Percentiles rank a stretch among this genome's conserved stretches.
Evolutionary conservation across 305 asterid species (phyloP).

Genomic region (Salvia sclarea): DNA sequence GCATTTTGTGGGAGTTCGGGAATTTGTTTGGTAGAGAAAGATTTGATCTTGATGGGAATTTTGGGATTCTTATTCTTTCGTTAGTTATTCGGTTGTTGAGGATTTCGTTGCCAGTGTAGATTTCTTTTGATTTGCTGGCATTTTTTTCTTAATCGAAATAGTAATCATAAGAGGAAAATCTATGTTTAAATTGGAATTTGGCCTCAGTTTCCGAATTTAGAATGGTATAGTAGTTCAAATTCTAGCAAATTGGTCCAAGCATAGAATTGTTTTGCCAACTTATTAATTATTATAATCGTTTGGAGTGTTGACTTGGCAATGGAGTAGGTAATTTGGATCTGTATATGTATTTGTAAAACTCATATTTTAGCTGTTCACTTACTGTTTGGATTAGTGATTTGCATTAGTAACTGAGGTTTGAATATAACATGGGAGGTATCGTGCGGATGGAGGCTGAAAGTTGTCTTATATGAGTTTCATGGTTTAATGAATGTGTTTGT

Average conservation of each 20-base stretch:
- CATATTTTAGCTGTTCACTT: neutral
- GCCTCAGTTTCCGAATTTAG: constrained; percentile 7
- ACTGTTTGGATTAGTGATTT: neutral
- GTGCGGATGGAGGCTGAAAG: too few relatives aligned
- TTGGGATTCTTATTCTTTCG: constrained; percentile 8
- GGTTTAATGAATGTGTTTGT: neutral
- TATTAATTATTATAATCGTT: constrained; percentile 9
- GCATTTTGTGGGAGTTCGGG: constrained; percentile 14
- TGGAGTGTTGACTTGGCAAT: constrained; percentile 21
- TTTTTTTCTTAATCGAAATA: constrained; percentile 1
- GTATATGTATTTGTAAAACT: neutral
- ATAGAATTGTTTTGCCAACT: constrained; percentile 3
- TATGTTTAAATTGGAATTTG: constrained; percentile 1
- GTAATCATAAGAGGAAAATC: neutral
- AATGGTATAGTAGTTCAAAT: constrained; percentile 10
- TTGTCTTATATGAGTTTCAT: neutral
- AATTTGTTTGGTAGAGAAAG: constrained; percentile 11
- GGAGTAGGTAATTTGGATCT: constrained; percentile 25
- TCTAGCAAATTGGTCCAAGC: constrained; percentile 17
- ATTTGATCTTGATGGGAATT: constrained; percentile 31
- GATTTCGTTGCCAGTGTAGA: constrained; percentile 20
- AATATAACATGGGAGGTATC: too few relatives aligned
- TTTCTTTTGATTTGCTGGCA: constrained; percentile 14
- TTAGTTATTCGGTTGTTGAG: constrained; percentile 26
- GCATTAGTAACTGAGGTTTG: neutral